Evolutionary conservation across 164 flowering plant species (phyloP).

Genomic region (Nymphaea thermarum): DNA sequence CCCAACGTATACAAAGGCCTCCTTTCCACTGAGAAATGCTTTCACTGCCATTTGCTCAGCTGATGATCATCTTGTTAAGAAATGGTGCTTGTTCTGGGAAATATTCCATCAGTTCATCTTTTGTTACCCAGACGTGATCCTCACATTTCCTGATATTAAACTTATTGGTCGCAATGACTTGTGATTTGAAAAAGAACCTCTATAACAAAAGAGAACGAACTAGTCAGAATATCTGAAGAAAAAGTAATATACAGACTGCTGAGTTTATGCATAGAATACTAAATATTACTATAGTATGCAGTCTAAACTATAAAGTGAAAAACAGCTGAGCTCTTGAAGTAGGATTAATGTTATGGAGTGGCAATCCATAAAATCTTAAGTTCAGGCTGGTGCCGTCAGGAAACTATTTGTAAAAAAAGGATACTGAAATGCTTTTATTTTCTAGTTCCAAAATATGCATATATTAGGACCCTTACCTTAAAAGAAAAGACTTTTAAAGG

Average conservation of each 20-base stretch:
- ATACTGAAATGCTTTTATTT: too few relatives aligned
- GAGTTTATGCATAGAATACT: too few relatives aligned
- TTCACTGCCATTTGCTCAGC: constrained; percentile 20
- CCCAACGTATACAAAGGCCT: not conserved
- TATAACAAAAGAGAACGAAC: constrained; percentile 16
- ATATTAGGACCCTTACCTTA: too few relatives aligned
- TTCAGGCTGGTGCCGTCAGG: too few relatives aligned
- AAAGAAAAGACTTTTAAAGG: too few relatives aligned
- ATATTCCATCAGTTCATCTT: constrained; percentile 74
- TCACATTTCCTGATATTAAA: constrained; percentile 49
- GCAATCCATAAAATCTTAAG: too few relatives aligned
- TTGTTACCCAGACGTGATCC: constrained; percentile 92
- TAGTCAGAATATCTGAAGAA: not conserved
- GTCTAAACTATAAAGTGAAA: too few relatives aligned
- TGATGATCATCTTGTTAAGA: constrained; percentile 78
- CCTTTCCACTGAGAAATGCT: not conserved
- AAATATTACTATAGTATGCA: too few relatives aligned
- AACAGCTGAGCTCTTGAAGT: too few relatives aligned
- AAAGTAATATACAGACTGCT: not conserved
- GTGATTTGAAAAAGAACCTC: constrained; percentile 94
- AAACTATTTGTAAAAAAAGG: too few relatives aligned
- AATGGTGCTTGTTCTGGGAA: constrained; percentile 74
- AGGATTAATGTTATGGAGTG: too few relatives aligned
- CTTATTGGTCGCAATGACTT: constrained; percentile 68
- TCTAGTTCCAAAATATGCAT: too few relatives aligned